Evolutionary conservation across 768 basidiomycete species (phyloP).

Genomic region (Chiua virens): DNA sequence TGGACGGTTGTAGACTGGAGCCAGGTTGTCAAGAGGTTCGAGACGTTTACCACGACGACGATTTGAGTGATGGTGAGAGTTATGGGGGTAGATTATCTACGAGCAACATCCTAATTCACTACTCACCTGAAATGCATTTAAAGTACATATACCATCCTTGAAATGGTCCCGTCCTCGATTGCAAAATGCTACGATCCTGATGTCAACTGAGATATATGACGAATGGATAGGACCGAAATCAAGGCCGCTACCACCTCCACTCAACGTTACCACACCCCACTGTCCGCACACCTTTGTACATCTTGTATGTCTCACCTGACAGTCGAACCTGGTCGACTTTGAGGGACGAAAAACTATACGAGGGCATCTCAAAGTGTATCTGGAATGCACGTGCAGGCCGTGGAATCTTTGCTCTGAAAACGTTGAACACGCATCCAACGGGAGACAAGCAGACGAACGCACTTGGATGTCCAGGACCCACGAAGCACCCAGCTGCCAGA

Average conservation of each 20-base stretch:
- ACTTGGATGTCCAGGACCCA: slow-evolving; percentile 76
- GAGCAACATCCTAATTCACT: slow-evolving; percentile 18
- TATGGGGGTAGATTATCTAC: slow-evolving; percentile 4
- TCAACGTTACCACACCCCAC: slow-evolving; percentile 34
- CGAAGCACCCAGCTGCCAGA: slow-evolving; percentile 71
- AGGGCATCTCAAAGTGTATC: slow-evolving; percentile 66
- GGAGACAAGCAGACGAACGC: slow-evolving; percentile 22
- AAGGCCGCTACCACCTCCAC: slow-evolving; percentile 31
- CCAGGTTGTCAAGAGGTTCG: slow-evolving; percentile 43
- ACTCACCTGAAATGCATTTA: slow-evolving; percentile 17
- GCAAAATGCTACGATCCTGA: neutral
- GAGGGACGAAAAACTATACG: slow-evolving; percentile 73
- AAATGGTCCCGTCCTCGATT: neutral
- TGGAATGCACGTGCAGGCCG: slow-evolving; percentile 77
- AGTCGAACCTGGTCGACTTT: slow-evolving; percentile 86
- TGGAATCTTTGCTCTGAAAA: slow-evolving; percentile 39
- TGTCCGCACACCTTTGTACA: slow-evolving; percentile 87
- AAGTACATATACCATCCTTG: slow-evolving; percentile 16
- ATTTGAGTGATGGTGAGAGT: slow-evolving; percentile 10
- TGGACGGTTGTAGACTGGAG: slow-evolving; percentile 84
- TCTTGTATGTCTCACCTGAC: slow-evolving; percentile 80
- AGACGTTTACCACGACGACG: slow-evolving; percentile 17
- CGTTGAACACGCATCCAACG: neutral
- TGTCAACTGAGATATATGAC: neutral
- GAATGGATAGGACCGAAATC: neutral